Evolutionary conservation across 1,139 yeast species (phyloP).

Genomic region (Candida anutae): DNA sequence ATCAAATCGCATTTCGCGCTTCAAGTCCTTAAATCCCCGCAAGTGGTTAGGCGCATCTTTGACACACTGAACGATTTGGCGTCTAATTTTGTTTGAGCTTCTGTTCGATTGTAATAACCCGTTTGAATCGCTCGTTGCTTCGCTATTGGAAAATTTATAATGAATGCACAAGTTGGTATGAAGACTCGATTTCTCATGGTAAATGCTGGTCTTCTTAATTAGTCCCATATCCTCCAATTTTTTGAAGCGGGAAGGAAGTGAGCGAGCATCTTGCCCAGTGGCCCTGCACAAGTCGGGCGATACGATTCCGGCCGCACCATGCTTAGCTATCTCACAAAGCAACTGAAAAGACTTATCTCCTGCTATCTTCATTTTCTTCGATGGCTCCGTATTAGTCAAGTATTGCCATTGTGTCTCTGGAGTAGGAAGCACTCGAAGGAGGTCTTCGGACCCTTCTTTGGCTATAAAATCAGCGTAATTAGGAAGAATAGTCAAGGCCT

Average conservation of each 20-base stretch:
- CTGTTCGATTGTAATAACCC: constrained; percentile 8
- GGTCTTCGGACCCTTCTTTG: constrained; percentile 9
- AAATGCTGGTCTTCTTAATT: constrained; percentile 34
- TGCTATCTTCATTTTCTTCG: constrained; percentile 22
- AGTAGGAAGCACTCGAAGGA: constrained; percentile 23
- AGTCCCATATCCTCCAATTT: constrained; percentile 43
- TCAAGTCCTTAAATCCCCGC: constrained; percentile 59
- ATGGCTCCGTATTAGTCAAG: constrained; percentile 30
- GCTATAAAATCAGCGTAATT: constrained; percentile 15
- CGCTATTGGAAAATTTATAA: constrained; percentile 25
- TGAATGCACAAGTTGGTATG: constrained; percentile 46
- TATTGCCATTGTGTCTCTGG: constrained; percentile 35
- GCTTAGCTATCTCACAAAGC: constrained; percentile 44
- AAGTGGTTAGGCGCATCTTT: constrained; percentile 62
- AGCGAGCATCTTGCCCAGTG: constrained; percentile 66
- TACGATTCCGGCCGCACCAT: constrained; percentile 48
- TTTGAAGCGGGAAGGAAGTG: constrained; percentile 55
- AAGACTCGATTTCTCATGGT: constrained; percentile 32
- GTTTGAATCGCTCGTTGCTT: constrained; percentile 3
- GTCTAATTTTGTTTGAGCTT: constrained; percentile 23
- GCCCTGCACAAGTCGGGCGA: constrained; percentile 47
- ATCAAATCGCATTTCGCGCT: constrained; percentile 52
- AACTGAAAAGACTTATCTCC: constrained; percentile 39
- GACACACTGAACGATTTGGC: constrained; percentile 43
- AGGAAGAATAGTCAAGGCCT: constrained; percentile 12